Evolutionary conservation across 164 flowering plant genomes (phyloP), one percentile per base, ranked within the genome.

Genomic region (Vitis labrusca): DNA sequence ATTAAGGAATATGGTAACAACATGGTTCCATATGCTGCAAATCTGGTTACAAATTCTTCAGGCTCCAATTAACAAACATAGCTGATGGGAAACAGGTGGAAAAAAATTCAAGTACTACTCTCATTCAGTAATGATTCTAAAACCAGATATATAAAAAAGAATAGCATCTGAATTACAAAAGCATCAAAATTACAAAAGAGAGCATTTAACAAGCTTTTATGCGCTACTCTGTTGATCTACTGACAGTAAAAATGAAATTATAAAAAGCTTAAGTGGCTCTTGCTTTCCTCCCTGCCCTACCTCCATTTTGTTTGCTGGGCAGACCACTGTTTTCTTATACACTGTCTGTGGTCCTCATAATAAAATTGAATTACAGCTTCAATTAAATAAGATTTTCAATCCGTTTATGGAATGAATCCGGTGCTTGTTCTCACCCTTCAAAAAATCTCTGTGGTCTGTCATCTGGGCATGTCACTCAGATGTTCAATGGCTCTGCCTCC

Each of bases 401-500:
- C 59, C 23, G 49, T 47, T 47, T 74, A 65, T 60, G 48, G 70
- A 52, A 65, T 54, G 58, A 70, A 74, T 66, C 12, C 10, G 48
- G 23, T 64, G 60, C 30, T 17, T 29, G 17, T 51, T 52, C 56
- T 53, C 65, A 49, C 47, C 66, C 68, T 58, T 23, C 67, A 63
- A 44, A 69, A 37, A 71, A 49, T 48, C 12, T 11, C 23, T 49
- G 54, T 53, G 58, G 53, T 30, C 69, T 16, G 66, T 69, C 64
- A 17, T 69, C 67, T 66, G 5, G 7, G 51, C 63, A 53, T 17
- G 19, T 54, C 44, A 15, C 16, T 84, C 72, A 86, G 16, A 76
- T 66, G 61, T 74, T 84, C 59, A 90, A 70, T 61, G 93, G 90
- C 62, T 89, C 94, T 5, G 76, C 77, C 67, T 90, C 94, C 10